A percentile compares a stretch with the other conserved stretches of the same genome.
phyloP scores from a whole-genome alignment of 2,329 filamentous ascomycete species.

The Curvularia hawaiiensis region DNA sequence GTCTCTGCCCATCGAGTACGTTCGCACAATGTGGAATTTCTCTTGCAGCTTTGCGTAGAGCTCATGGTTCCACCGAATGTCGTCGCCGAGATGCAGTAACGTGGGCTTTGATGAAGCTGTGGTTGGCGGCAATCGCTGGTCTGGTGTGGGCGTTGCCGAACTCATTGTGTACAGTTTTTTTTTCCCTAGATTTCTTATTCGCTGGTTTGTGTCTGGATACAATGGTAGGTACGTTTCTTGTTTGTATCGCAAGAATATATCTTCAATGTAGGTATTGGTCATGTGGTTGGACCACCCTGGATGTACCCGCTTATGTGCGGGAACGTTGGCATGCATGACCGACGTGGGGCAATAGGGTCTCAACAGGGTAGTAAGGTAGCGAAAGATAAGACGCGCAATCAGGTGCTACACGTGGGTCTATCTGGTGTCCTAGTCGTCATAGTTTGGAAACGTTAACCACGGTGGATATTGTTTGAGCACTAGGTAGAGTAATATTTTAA shows the following conservation, averaged over 20 bases:
- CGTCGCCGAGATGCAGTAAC: conserved; percentile 52
- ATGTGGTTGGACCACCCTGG: background rate
- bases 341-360: background rate
- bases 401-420: background rate
- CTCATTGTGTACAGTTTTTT: background rate
- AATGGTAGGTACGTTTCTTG: background rate
- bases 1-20: conserved; percentile 45
- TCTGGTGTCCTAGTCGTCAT: background rate
- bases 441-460: background rate
- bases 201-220: background rate
- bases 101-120: conserved; percentile 31
- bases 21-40: conserved; percentile 49
- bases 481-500: background rate
- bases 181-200: background rate
- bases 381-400: background rate
- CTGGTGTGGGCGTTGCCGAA: background rate
- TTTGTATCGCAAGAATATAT: background rate
- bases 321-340: background rate
- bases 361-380: background rate
- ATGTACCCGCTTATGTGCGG: background rate
- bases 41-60: conserved; percentile 46
- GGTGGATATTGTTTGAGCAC: background rate
- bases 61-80: conserved; percentile 53
- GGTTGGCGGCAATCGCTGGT: background rate
- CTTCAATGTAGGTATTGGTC: background rate